These are phyloP conservation scores for Candolleomyces eurysporus DNA, from an alignment of 768 basidiomycete species.

Conservation along the genomic window DNA sequence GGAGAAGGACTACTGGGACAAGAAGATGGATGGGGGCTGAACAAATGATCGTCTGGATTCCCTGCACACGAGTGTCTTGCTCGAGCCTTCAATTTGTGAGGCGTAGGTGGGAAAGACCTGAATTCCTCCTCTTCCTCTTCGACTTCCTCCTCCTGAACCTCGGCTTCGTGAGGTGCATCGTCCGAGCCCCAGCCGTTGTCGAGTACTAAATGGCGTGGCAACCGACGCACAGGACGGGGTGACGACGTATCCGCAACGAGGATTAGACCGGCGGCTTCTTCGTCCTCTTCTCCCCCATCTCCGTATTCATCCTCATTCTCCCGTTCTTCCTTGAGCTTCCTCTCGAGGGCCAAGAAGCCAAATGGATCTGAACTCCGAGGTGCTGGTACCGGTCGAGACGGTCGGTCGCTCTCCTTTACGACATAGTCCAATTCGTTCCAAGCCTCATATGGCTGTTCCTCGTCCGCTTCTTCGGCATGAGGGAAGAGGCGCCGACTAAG, in stretches of 20 bases:
- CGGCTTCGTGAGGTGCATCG: slow-evolving; percentile 2
- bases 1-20: slow-evolving; percentile 37
- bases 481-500: slow-evolving; percentile 8
- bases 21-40: slow-evolving; percentile 31
- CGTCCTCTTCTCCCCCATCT: slow-evolving; percentile 12
- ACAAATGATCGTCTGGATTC: slow-evolving; percentile 23
- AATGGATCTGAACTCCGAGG: slow-evolving; percentile 48
- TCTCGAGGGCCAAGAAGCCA: slow-evolving; percentile 55
- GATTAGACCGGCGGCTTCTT: slow-evolving; percentile 20
- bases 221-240: slow-evolving; percentile 22
- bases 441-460: slow-evolving; percentile 10
- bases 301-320: slow-evolving; percentile 4
- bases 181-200: background rate
- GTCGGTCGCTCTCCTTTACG: slow-evolving; percentile 5
- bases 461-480: background rate
- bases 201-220: slow-evolving; percentile 13
- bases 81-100: slow-evolving; percentile 32
- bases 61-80: slow-evolving; percentile 21
- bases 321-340: slow-evolving; percentile 45
- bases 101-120: slow-evolving; percentile 27
- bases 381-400: slow-evolving; percentile 2
- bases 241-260: slow-evolving; percentile 29
- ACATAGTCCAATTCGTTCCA: slow-evolving; percentile 22
- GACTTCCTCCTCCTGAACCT: slow-evolving; percentile 1
- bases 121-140: slow-evolving; percentile 4